Base-by-base conservation (phyloP, 208 protist species). In the Acanthamoeba triangularis region DNA sequence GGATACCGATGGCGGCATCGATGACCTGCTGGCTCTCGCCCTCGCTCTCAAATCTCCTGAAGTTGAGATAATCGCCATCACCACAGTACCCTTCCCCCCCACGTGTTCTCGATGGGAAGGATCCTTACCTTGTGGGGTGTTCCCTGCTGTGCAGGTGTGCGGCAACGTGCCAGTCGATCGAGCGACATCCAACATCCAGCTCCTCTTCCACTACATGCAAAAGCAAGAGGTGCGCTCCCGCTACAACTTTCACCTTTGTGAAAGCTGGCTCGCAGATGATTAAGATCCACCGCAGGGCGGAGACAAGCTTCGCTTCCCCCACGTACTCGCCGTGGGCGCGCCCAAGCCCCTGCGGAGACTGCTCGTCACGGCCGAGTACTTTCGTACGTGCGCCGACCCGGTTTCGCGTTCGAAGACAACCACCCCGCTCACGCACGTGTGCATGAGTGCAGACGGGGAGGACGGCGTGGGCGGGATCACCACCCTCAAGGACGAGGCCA, bases 391-490 rank as follows among this genome's bases (percentile, higher is more conserved):
- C 23, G n/a, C 41, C 44, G 8, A n/a, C 44, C 37, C 37, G 11
- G 69, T 44, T 78, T 65, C 28, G n/a, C 23, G 69, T 41, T 13
- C 28, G 23, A 74, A 41, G 18, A 74, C 37, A 41, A 41, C 3
- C 37, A 41, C 37, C 20, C 7, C 20, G 1, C 76, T 35, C 23
- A 56, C 59, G 11, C 3, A 65, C 59, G 16, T 16, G 59, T 16
- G 37, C 14, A 28, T 1, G 28, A 28, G 41, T 16, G 14, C n/a
- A 85, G 76, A 85, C 41, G 76, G 76, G 1, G 41, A 85, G 76
- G 76, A 85, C 76, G 76, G 76, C 35, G 76, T 85, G 76, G 76
- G 76, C 76, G 76, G 76, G 4, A 85, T 85, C 76, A 85, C 76
- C 28, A 30, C 76, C 47, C 33, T 85, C 10, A 85, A 35, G 76